phyloP scores from a whole-genome alignment of 1,284 basidiomycete genomes.

The Hemileia vastatrix region DNA sequence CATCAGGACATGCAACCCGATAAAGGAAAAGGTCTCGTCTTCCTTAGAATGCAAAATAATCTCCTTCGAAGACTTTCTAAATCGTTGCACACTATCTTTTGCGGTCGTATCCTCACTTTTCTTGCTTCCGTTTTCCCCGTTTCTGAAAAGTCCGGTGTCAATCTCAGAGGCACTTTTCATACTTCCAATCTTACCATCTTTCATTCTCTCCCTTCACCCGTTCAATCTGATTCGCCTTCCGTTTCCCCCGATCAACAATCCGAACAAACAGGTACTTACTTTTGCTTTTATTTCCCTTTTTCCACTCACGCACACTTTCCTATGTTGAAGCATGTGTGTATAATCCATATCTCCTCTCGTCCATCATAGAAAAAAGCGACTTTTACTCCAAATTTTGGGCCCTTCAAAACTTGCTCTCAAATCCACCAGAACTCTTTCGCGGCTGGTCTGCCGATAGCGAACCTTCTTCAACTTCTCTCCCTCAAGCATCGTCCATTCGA shows the following conservation, averaged over 20 bases:
- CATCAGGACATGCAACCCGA: slow-evolving; percentile 60
- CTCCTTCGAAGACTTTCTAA: slow-evolving; percentile 70
- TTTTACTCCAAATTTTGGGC: slow-evolving; percentile 79
- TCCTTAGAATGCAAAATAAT: slow-evolving; percentile 75
- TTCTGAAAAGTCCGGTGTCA: slow-evolving; percentile 79
- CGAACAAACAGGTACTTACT: slow-evolving; percentile 4
- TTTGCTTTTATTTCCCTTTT: no score
- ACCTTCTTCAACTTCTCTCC: slow-evolving; percentile 23
- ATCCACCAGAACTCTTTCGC: slow-evolving; percentile 34
- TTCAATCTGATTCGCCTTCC: no score
- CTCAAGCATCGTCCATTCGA: slow-evolving; percentile 54
- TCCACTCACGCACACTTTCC: slow-evolving; percentile 26
- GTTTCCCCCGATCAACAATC: slow-evolving; percentile 28
- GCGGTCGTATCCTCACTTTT: slow-evolving; percentile 75
- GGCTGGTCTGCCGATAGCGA: slow-evolving; percentile 15
- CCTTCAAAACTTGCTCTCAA: slow-evolving; percentile 50
- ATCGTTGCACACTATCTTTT: slow-evolving; percentile 63
- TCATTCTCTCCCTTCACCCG: no score
- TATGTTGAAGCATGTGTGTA: slow-evolving; percentile 50
- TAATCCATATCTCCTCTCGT: slow-evolving; percentile 4
- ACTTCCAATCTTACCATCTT: slow-evolving; percentile 52
- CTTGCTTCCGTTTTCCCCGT: slow-evolving; percentile 73
- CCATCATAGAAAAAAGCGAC: slow-evolving; percentile 47
- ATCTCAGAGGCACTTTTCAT: slow-evolving; percentile 65
- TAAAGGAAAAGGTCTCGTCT: slow-evolving; percentile 72